Conservation (phyloP, 768 basidiomycete genomes). For the Pleurotus platypus region DNA sequence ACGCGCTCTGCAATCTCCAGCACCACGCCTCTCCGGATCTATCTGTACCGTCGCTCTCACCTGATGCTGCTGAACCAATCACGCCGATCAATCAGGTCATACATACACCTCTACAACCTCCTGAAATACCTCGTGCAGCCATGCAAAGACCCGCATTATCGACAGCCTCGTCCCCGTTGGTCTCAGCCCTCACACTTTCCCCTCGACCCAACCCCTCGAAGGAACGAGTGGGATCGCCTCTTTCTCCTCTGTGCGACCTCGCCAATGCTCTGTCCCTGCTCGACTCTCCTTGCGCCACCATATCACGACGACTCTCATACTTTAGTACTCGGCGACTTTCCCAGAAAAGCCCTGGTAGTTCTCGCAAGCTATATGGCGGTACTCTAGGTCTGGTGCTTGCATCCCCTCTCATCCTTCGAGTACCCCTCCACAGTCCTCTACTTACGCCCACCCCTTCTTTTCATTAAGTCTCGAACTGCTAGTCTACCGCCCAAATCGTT, state of each 20-base stretch:
- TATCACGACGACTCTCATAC: neutral
- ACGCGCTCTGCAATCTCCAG: neutral
- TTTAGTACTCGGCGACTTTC: neutral
- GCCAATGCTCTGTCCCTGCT: neutral
- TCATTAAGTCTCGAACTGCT: neutral
- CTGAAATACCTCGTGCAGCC: neutral
- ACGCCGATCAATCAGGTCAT: slow-evolving; percentile 5
- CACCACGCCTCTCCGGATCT: neutral
- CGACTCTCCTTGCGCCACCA: neutral
- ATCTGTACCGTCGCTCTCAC: neutral
- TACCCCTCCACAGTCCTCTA: neutral
- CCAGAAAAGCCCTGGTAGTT: neutral
- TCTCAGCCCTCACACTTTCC: neutral
- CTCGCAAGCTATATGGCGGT: neutral
- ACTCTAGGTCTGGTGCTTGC: neutral
- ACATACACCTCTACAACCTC: neutral
- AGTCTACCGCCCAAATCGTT: neutral
- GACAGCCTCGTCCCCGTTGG: neutral
- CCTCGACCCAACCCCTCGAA: neutral
- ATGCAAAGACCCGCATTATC: neutral
- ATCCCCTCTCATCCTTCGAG: neutral
- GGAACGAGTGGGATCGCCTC: neutral
- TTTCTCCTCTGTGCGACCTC: neutral
- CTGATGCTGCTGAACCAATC: neutral
- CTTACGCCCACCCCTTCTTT: neutral